Conservation (phyloP, 768 basidiomycete species). For the Xanthoconium stramineum region DNA sequence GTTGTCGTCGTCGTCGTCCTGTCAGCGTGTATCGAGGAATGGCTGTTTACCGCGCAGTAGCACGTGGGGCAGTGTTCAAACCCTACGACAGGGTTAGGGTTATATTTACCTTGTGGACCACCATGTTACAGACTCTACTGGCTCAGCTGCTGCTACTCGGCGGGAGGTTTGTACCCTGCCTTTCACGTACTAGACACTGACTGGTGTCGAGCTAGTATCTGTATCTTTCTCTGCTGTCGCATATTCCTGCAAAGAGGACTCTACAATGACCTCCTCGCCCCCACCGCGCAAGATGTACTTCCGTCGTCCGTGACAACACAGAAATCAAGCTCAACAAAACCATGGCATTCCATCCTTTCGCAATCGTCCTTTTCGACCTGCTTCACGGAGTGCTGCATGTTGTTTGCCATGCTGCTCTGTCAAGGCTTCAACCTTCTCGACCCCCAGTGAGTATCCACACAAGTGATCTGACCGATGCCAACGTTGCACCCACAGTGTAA, state of each 20-base stretch:
- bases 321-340: constrained; percentile 19
- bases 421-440: constrained; percentile 59
- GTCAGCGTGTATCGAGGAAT: background rate
- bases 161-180: constrained; percentile 18
- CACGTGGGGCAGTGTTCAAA: constrained; percentile 19
- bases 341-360: constrained; percentile 55
- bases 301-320: constrained; percentile 22
- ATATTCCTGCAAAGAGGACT: constrained; percentile 55
- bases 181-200: background rate
- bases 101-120: constrained; percentile 1
- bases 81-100: constrained; percentile 34
- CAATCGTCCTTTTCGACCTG: constrained; percentile 62
- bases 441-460: constrained; percentile 43
- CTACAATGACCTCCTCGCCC: constrained; percentile 56
- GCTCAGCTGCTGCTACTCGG: constrained; percentile 8
- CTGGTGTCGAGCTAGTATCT: constrained; percentile 33
- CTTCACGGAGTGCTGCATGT: constrained; percentile 70
- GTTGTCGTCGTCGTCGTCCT: constrained; percentile 9
- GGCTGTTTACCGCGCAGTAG: background rate
- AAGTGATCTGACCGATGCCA: background rate
- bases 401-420: constrained; percentile 71
- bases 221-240: constrained; percentile 56
- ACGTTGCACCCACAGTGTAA: constrained; percentile 44
- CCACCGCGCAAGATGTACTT: constrained; percentile 26
- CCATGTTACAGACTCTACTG: constrained; percentile 11